A percentile compares a stretch with the other conserved stretches of the same genome.
phyloP scores from a whole-genome alignment of 495 filamentous ascomycete species.

The Penicillium silybi region DNA sequence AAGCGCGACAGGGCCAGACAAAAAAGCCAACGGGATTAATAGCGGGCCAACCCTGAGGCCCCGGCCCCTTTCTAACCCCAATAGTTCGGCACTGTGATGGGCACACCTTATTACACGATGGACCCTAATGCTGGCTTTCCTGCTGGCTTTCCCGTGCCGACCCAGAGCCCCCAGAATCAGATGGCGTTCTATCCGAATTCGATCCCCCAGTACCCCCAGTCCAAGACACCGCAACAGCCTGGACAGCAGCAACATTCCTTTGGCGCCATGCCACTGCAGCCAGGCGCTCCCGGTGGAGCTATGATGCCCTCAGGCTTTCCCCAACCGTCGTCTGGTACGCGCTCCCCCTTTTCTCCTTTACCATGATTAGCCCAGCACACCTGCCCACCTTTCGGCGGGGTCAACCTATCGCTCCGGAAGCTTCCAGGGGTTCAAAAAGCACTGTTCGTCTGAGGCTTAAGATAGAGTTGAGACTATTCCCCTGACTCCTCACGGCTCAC shows the following conservation, averaged over 20 bases:
- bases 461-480: background rate
- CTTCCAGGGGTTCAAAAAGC: background rate
- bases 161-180: constrained; percentile 36
- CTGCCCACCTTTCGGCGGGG: constrained; percentile 6
- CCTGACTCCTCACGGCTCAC: background rate
- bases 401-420: constrained; percentile 1
- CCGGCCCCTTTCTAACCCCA: constrained; percentile 8
- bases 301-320: constrained; percentile 42
- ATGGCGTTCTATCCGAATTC: constrained; percentile 42
- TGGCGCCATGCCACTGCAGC: constrained; percentile 39
- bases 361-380: constrained; percentile 2
- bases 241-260: constrained; percentile 36
- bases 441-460: constrained; percentile 4
- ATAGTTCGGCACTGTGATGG: constrained; percentile 11
- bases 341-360: constrained; percentile 11
- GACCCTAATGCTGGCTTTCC: constrained; percentile 44
- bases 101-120: constrained; percentile 31
- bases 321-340: constrained; percentile 40
- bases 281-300: constrained; percentile 38
- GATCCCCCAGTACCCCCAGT: constrained; percentile 37
- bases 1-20: background rate
- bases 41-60: constrained; percentile 10
- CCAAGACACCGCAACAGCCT: constrained; percentile 30
- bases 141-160: constrained; percentile 37
- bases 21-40: constrained; percentile 12